phyloP scores from a whole-genome alignment of 768 basidiomycete genomes.

The Mycena amicta region DNA sequence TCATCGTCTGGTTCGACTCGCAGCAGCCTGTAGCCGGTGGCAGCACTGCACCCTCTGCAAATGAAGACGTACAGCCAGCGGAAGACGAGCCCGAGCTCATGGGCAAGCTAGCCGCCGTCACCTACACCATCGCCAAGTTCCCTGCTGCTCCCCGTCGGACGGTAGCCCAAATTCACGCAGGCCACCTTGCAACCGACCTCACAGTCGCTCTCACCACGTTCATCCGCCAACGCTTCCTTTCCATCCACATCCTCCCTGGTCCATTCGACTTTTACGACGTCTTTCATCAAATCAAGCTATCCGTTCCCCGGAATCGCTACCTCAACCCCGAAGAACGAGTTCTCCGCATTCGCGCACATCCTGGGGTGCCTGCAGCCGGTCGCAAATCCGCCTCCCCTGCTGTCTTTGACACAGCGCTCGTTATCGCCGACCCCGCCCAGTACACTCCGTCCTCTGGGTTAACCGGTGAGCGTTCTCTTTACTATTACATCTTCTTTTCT shows the following conservation, averaged over 20 bases:
- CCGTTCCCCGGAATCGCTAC: constrained; percentile 7
- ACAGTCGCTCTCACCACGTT: constrained; percentile 6
- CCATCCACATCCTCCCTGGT: not conserved
- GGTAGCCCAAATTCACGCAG: not conserved
- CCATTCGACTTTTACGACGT: constrained; percentile 1
- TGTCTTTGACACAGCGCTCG: constrained; percentile 13
- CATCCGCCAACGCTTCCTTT: not conserved
- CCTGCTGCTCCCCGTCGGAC: not conserved
- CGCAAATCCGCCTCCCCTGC: not conserved
- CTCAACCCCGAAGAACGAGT: not conserved
- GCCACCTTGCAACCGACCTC: not conserved
- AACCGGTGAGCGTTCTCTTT: not conserved
- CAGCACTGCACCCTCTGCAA: too few relatives aligned
- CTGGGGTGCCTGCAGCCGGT: not conserved
- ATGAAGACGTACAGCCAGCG: too few relatives aligned
- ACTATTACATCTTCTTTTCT: not conserved
- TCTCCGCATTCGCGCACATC: not conserved
- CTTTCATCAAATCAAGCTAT: constrained; percentile 5
- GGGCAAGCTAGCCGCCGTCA: not conserved
- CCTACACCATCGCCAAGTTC: constrained; percentile 5
- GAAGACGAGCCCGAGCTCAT: not conserved
- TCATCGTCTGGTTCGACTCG: not conserved
- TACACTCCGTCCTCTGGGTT: not conserved
- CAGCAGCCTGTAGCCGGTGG: not conserved
- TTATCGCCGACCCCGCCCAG: not conserved